phyloP scores from a whole-genome alignment of 1,284 basidiomycete species.

The Termitomyces sp. region DNA sequence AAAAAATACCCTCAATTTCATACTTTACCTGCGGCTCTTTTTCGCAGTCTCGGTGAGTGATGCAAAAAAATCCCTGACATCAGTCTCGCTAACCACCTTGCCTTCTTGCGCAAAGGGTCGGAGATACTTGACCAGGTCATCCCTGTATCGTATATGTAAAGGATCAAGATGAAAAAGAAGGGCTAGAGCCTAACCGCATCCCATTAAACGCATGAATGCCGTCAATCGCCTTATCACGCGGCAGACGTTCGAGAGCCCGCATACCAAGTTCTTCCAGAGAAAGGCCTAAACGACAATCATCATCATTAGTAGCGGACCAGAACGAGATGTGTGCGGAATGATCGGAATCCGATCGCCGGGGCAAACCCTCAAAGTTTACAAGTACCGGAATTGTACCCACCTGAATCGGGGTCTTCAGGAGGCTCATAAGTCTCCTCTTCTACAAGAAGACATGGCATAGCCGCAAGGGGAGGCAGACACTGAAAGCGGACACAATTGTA shows the following conservation, averaged over 20 bases:
- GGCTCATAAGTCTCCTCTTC: constrained; percentile 80
- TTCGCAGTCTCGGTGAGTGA: constrained; percentile 31
- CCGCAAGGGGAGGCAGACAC: constrained; percentile 52
- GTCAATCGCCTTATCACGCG: constrained; percentile 71
- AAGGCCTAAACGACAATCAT: constrained; percentile 38
- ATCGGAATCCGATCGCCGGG: constrained; percentile 14
- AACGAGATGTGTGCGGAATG: constrained; percentile 8
- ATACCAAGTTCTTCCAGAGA: constrained; percentile 77
- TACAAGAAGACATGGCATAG: constrained; percentile 55
- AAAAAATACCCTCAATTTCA: not conserved
- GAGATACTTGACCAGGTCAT: constrained; percentile 65
- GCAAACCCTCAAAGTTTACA: constrained; percentile 12
- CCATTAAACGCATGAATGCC: constrained; percentile 76
- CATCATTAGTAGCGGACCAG: constrained; percentile 8
- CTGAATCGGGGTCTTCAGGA: constrained; percentile 76
- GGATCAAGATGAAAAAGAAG: constrained; percentile 3
- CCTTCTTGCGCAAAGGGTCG: constrained; percentile 75
- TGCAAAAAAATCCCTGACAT: constrained; percentile 70
- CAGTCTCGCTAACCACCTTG: constrained; percentile 68
- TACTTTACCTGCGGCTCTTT: constrained; percentile 6
- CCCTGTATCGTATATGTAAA: constrained; percentile 36
- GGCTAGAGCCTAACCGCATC: constrained; percentile 52
- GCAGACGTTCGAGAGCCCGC: constrained; percentile 64
- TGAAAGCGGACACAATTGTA: constrained; percentile 20
- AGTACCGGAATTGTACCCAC: constrained; percentile 26